phyloP scores from a whole-genome alignment of 2,329 filamentous ascomycete genomes.

The Erysiphe pulchra region DNA sequence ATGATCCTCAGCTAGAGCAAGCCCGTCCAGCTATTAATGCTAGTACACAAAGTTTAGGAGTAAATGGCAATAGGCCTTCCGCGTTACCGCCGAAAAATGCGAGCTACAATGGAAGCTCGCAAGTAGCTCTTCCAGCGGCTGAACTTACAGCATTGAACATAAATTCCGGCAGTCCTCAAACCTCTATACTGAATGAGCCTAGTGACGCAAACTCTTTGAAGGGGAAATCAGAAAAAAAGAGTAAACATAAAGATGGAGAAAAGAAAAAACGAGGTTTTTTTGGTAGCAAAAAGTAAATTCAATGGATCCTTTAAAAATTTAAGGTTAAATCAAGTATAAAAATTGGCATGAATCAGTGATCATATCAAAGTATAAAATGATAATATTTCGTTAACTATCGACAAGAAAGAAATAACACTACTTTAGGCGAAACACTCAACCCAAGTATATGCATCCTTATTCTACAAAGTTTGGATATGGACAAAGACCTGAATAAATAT shows the following conservation, averaged over 20 bases:
- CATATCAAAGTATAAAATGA: no score
- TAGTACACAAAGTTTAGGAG: constrained; percentile 3
- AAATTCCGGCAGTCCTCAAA: constrained; percentile 6
- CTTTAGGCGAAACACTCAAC: no score
- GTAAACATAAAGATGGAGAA: constrained; percentile 21
- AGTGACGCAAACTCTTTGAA: constrained; percentile 10
- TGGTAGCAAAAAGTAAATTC: constrained; percentile 26
- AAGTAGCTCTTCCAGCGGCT: constrained; percentile 10
- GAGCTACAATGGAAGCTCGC: constrained; percentile 1
- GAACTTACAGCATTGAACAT: constrained; percentile 8
- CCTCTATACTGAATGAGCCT: constrained; percentile 10
- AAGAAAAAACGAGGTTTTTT: constrained; percentile 36
- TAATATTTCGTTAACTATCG: no score
- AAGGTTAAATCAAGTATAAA: no score
- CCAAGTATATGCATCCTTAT: no score
- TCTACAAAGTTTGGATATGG: no score
- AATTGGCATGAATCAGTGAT: no score
- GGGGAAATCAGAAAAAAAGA: constrained; percentile 23
- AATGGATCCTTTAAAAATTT: no score
- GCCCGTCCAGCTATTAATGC: constrained; percentile 9
- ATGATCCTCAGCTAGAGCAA: constrained; percentile 26
- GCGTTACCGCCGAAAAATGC: constrained; percentile 7
- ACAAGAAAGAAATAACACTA: no score
- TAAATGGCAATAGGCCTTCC: constrained; percentile 8
- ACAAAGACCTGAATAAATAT: no score